Evolutionary conservation across 2,329 filamentous ascomycete genomes (phyloP).

Genomic region (Beauveria brongniartii): DNA sequence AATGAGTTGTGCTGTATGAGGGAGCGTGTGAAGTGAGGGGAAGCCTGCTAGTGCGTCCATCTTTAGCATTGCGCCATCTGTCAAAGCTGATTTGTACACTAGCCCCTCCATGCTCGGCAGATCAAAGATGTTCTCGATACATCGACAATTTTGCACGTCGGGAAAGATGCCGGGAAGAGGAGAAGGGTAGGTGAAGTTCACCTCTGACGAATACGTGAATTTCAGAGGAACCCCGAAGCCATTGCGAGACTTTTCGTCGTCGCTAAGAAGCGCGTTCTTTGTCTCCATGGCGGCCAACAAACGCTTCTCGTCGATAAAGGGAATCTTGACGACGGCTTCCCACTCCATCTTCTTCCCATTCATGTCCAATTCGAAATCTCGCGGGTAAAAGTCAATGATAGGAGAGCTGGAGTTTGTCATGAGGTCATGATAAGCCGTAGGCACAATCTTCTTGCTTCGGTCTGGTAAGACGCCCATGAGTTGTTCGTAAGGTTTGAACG

Average conservation of each 20-base stretch:
- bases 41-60: conserved; percentile 84
- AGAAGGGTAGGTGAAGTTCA: conserved; percentile 78
- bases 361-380: conserved; percentile 97
- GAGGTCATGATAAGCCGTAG: conserved; percentile 73
- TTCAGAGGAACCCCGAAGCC: conserved; percentile 88
- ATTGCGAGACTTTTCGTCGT: conserved; percentile 75
- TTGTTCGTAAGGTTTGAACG: conserved; percentile 91
- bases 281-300: conserved; percentile 79
- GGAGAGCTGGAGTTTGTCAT: conserved; percentile 89
- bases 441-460: conserved; percentile 94
- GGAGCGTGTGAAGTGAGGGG: conserved; percentile 78
- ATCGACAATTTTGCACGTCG: conserved; percentile 77
- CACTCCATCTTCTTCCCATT: conserved; percentile 99
- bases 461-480: conserved; percentile 97
- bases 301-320: conserved; percentile 90
- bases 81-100: conserved; percentile 74
- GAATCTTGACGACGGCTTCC: conserved; percentile 98
- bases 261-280: conserved; percentile 68
- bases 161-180: conserved; percentile 86
- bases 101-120: conserved; percentile 86
- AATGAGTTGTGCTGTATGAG: conserved; percentile 66
- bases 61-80: conserved; percentile 77
- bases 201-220: conserved; percentile 73
- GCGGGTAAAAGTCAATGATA: conserved; percentile 95
- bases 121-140: conserved; percentile 94